phyloP scores from a whole-genome alignment of 192 early-diverging fungal species.

The Chytriomyces sp. region DNA sequence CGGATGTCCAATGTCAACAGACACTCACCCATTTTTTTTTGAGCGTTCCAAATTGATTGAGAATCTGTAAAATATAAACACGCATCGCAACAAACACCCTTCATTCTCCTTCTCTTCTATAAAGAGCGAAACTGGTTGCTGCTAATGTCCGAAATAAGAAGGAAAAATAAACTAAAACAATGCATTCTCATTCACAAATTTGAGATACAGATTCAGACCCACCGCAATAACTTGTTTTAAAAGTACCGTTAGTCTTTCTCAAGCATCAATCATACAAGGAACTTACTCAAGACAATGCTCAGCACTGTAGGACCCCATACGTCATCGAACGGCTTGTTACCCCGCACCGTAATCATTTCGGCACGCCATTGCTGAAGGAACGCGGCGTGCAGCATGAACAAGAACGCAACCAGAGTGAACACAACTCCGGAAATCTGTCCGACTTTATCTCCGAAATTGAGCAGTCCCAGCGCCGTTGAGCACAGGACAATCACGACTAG shows the following conservation, averaged over 20 bases:
- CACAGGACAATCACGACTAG: conserved; percentile 67
- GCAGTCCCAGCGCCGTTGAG: conserved; percentile 70
- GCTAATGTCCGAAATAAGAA: background rate
- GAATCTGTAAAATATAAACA: too few species aligned
- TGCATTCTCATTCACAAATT: conserved; percentile 34
- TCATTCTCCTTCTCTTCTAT: too few species aligned
- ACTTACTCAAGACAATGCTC: conserved; percentile 62
- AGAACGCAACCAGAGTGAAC: conserved; percentile 73
- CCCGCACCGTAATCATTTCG: conserved; percentile 66
- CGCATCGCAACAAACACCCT: too few species aligned
- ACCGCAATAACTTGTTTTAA: conserved; percentile 32
- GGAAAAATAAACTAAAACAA: background rate
- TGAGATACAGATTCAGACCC: conserved; percentile 49
- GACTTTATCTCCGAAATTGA: conserved; percentile 76
- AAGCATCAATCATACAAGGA: background rate
- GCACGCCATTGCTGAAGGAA: conserved; percentile 73
- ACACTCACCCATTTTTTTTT: too few species aligned
- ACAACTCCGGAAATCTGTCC: conserved; percentile 73
- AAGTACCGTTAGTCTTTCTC: too few species aligned
- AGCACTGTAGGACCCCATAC: conserved; percentile 73
- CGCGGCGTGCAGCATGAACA: conserved; percentile 61
- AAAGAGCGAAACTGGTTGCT: background rate
- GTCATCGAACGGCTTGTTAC: conserved; percentile 69
- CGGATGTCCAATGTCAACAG: too few species aligned
- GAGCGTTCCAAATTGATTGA: too few species aligned